Conservation (phyloP, 1,139 yeast species). For the Hyphopichia buzzinii region DNA sequence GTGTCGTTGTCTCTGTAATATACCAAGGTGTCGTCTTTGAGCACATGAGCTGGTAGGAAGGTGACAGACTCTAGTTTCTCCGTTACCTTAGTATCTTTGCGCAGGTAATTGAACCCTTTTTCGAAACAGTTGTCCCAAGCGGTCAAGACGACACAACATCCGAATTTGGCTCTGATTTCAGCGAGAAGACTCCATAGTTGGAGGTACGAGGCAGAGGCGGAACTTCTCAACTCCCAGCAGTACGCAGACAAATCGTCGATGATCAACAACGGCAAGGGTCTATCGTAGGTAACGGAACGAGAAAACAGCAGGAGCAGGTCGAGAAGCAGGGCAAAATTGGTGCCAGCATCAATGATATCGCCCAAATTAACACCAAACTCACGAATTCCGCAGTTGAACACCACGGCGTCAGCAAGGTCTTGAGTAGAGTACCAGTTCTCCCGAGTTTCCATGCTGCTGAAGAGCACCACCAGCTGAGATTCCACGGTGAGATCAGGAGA, state of each 20-base stretch:
- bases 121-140: conserved; percentile 35
- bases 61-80: conserved; percentile 1
- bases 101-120: conserved; percentile 20
- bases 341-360: too few relatives aligned
- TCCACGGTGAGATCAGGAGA: too few relatives aligned
- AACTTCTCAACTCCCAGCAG: conserved; percentile 30
- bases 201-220: conserved; percentile 1
- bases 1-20: neutral
- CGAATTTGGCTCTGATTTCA: conserved; percentile 8
- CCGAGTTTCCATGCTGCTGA: neutral
- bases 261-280: neutral
- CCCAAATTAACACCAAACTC: neutral
- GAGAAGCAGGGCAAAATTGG: neutral
- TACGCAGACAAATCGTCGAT: conserved; percentile 4
- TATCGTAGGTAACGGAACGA: neutral
- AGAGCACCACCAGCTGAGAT: neutral
- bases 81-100: conserved; percentile 3
- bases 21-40: neutral
- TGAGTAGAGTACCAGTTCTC: neutral
- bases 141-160: conserved; percentile 31
- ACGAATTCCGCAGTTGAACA: conserved; percentile 1
- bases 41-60: conserved; percentile 9
- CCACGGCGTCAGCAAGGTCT: neutral
- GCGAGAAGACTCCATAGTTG: conserved; percentile 14
- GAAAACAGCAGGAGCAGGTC: neutral